Conservation (phyloP, 305 asterid species). For the Fraxinus floribunda region DNA sequence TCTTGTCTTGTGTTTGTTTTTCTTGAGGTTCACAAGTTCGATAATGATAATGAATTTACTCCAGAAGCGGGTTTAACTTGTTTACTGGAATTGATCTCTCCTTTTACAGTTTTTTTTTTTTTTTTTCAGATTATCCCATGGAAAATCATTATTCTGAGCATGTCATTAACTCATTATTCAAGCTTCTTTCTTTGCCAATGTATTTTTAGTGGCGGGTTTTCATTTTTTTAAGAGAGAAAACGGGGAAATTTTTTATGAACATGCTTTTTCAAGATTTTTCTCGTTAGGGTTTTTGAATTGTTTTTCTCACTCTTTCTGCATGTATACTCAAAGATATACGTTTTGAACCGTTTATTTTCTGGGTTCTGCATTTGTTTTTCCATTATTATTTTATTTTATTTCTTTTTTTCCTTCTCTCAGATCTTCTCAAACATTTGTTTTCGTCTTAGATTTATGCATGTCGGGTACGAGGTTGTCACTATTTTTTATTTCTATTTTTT, state of each 20-base stretch:
- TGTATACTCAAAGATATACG: neutral
- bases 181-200: neutral
- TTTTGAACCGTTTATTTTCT: neutral
- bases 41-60: neutral
- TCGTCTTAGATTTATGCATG: neutral
- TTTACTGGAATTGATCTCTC: neutral
- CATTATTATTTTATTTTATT: neutral
- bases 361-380: neutral
- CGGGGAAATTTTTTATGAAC: neutral
- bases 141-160: neutral
- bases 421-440: neutral
- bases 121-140: neutral
- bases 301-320: neutral
- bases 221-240: neutral
- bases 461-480: neutral
- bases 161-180: neutral
- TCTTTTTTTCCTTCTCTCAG: neutral
- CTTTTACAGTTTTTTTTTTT: neutral
- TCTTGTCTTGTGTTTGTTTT: neutral
- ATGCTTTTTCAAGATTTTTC: neutral
- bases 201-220: neutral
- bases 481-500: neutral
- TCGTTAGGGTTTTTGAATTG: neutral
- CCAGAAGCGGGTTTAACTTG: neutral
- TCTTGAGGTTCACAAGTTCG: neutral